These are phyloP conservation scores for Trichosporon sp. DNA, from an alignment of 1,284 basidiomycete species.

Conservation along the genomic window DNA sequence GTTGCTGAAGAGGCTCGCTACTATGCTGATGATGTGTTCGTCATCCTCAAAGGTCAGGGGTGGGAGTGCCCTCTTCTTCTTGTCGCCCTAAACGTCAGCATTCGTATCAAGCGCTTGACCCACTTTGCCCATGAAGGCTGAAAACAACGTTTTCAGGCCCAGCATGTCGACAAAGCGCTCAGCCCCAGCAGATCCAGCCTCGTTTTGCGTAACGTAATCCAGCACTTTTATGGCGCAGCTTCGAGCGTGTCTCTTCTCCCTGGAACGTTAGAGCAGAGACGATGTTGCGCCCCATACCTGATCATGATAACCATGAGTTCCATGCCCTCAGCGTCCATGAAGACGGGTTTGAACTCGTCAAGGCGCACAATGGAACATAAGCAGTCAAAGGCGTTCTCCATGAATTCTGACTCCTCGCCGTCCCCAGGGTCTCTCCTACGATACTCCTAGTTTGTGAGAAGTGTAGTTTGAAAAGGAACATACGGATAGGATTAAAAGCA, in stretches of 20 bases:
- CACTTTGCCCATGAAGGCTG: conserved; percentile 91
- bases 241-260: conserved; percentile 78
- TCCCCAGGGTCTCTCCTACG: conserved; percentile 77
- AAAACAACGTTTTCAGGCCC: conserved; percentile 86
- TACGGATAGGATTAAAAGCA: conserved; percentile 79
- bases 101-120: conserved; percentile 21
- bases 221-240: conserved; percentile 85
- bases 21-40: conserved; percentile 82
- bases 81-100: conserved; percentile 39
- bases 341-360: conserved; percentile 73
- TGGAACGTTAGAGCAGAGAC: conserved; percentile 48
- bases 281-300: conserved; percentile 64
- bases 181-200: conserved; percentile 73
- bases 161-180: conserved; percentile 82
- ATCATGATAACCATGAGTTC: conserved; percentile 97
- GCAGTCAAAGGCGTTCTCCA: conserved; percentile 93
- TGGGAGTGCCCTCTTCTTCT: conserved; percentile 66
- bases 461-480: conserved; percentile 45
- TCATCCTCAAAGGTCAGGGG: conserved; percentile 73
- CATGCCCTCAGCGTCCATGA: conserved; percentile 87
- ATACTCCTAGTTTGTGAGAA: conserved; percentile 67
- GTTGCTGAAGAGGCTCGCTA: conserved; percentile 86
- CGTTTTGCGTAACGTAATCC: conserved; percentile 84
- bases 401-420: conserved; percentile 90
- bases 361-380: conserved; percentile 80